A percentile compares a stretch with the other conserved stretches of the same genome.
Conservation (phyloP, 2,329 filamentous ascomycete genomes). For the Ascosphaera aggregata region DNA sequence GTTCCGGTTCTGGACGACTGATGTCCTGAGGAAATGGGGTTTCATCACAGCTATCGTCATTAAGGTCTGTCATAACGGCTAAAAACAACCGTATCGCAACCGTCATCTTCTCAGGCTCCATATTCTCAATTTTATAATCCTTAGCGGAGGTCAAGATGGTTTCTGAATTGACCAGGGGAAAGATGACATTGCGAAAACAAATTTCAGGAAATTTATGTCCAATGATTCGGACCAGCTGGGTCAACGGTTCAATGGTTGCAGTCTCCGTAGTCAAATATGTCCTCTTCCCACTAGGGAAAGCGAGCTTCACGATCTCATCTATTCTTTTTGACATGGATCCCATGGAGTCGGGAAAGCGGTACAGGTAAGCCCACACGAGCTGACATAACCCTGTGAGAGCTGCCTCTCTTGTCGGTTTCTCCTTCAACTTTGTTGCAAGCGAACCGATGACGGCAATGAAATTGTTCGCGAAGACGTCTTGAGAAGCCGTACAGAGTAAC, state of each 20-base stretch:
- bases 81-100: slow-evolving; percentile 88
- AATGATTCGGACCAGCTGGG: slow-evolving; percentile 84
- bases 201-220: slow-evolving; percentile 86
- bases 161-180: slow-evolving; percentile 81
- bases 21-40: slow-evolving; percentile 63
- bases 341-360: slow-evolving; percentile 51
- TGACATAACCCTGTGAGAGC: slow-evolving; percentile 79
- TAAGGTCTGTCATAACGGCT: slow-evolving; percentile 77
- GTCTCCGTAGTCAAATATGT: slow-evolving; percentile 64
- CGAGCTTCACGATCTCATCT: slow-evolving; percentile 69
- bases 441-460: slow-evolving; percentile 67
- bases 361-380: slow-evolving; percentile 84
- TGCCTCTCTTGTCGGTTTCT: slow-evolving; percentile 51
- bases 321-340: slow-evolving; percentile 51
- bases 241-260: slow-evolving; percentile 66
- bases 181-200: slow-evolving; percentile 82
- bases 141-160: slow-evolving; percentile 47
- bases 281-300: slow-evolving; percentile 59
- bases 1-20: slow-evolving; percentile 9
- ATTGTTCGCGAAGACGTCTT: slow-evolving; percentile 60
- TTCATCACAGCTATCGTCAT: slow-evolving; percentile 51
- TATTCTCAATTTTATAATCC: slow-evolving; percentile 67
- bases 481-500: slow-evolving; percentile 66
- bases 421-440: slow-evolving; percentile 62
- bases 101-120: slow-evolving; percentile 94